Base-by-base conservation (phyloP, 2,329 filamentous ascomycete species). In the Exophiala xenobiotica region DNA sequence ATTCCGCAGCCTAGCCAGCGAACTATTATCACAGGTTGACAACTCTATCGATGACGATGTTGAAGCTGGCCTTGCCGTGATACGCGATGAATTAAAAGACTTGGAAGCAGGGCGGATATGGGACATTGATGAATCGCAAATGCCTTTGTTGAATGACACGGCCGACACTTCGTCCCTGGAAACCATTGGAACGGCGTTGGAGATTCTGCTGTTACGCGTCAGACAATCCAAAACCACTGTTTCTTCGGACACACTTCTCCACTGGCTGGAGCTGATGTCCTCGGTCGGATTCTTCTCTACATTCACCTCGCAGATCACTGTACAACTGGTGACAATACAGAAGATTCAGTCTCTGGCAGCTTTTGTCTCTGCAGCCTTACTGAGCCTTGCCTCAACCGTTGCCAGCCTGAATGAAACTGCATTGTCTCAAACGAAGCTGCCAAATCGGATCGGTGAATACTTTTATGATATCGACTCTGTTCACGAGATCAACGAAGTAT, bases 261-360 rank as follows among this genome's bases (percentile, higher is more conserved):
- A 80, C 57, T 95, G 90, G 90, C 90, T 91, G 61, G 72, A 78
- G n/a, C 71, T 91, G 43, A 84, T 91, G 76, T 74, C 79, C 35
- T 53, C 44, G 9, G 43, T 56, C 12, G 55, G 39, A n/a, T 52
- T 49, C 40, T 60, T 60, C 26, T 27, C 24, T 22, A 16, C 56
- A 8, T 60, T 60, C 49, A 44, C 12, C 7, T 60, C 57, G 3
- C 49, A 56, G 16, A 44, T 54, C 19, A 37, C 27, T 4, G 22
- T n/a, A 14, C 57, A 60, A 24, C 40, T 33, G 27, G 19, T 19
- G 6, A 50, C 47, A 6, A 60, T 60, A 9, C 44, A 52, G 18
- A 51, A 38, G 20, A 52, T 60, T 8, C 53, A 54, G 29, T 46
- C 43, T 2, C 43, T 39, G 22, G 53, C 42, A 19, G 44, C 57